These are phyloP conservation scores for Scenedesmus sp. DNA, from an alignment of 163 green algal species.

Conservation along the genomic window DNA sequence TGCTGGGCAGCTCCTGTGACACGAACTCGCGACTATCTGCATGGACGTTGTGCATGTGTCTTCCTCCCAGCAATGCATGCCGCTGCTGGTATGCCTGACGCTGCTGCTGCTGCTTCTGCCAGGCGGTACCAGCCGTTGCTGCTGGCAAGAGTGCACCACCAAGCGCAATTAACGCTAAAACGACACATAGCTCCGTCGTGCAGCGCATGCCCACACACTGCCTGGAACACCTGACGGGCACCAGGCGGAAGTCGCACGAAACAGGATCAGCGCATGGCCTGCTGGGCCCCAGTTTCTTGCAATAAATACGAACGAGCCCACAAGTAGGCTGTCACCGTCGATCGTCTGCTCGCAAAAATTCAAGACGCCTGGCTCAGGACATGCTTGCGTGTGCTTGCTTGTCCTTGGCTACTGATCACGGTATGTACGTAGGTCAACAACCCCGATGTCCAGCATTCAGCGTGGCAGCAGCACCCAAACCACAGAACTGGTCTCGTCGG, in stretches of 20 bases:
- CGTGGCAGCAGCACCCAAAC: background rate
- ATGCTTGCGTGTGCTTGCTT: background rate
- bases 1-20: background rate
- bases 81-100: background rate
- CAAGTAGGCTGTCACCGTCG: background rate
- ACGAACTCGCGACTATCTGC: background rate
- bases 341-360: background rate
- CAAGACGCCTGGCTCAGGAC: background rate
- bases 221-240: background rate
- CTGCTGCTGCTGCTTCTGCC: constrained; percentile 14
- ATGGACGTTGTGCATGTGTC: background rate
- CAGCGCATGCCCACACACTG: background rate
- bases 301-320: background rate
- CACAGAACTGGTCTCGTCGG: background rate
- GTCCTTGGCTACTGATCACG: background rate
- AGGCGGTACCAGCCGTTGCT: background rate
- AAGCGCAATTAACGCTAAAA: background rate
- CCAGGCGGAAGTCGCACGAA: background rate
- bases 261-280: background rate
- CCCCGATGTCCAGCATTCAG: background rate
- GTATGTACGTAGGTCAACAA: background rate
- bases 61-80: background rate
- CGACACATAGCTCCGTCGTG: background rate
- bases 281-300: background rate
- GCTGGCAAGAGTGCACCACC: background rate